Base-by-base conservation (phyloP, 768 basidiomycete species). In the Lentinula guzmanii region DNA sequence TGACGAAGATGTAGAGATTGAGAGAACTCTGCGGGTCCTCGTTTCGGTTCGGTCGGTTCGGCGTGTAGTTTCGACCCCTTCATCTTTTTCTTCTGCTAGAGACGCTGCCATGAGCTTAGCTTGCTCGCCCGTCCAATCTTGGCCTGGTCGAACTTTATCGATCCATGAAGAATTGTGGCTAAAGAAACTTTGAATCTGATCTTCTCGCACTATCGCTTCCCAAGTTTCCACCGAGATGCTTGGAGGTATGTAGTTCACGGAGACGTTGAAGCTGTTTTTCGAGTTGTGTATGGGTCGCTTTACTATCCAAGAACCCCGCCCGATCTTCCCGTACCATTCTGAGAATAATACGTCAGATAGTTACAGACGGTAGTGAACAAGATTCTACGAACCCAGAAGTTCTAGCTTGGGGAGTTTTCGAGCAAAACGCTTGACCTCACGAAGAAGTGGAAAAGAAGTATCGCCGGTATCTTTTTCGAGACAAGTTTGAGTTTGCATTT, bases 361-460 rank as follows among this genome's bases (percentile, higher is more conserved):
- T 33, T 39, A 54, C 42, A 54, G n/a, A 28, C 60, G 0, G 34
- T 8, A 39, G 5, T 4, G 16, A 35, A 50, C 45, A 24, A 24
- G 24, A 9, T 2, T 13, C 18, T 11, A 64, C 68, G 18, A 62
- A 74, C 74, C 71, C 51, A 77, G 57, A 37, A 66, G 45, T 28
- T 65, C 63, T n/a, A 77, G 61, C 60, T 65, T 69, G n/a, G 73
- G 68, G 60, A 70, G 76, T 55, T 72, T 72, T 53, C 74, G 70
- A 46, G 71, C 72, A 62, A 77, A 73, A 34, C 74, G 69, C 61
- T 74, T 76, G 52, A 77, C 67, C 57, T 77, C 76, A 54, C 76
- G 68, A 18, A 72, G 57, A 16, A 69, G 70, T 5, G 75, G 76
- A 62, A 77, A 69, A 15, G 72, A 72, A n/a, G 73, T 69, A 62